Evolutionary conservation across 2,329 filamentous ascomycete genomes (phyloP).

Genomic region (Metarhizium brunneum): DNA sequence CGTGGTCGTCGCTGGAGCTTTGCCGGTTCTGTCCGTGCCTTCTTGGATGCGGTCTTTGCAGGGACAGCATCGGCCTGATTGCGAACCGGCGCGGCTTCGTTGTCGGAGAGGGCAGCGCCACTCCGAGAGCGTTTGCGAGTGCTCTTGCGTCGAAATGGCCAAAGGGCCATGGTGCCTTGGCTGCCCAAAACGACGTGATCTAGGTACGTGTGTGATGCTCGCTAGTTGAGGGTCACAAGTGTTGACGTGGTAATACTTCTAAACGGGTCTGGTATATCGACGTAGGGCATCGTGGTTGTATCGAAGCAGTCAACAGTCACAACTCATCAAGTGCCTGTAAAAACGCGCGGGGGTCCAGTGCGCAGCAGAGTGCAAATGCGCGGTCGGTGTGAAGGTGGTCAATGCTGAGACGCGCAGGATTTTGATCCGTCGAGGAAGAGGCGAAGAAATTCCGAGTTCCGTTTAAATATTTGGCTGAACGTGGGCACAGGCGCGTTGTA

Average conservation of each 20-base stretch:
- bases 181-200: not conserved
- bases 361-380: not conserved
- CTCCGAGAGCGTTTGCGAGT: constrained; percentile 50
- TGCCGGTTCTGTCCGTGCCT: constrained; percentile 35
- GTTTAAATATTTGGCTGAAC: not conserved
- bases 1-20: constrained; percentile 39
- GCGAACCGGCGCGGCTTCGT: constrained; percentile 33
- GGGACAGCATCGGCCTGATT: constrained; percentile 22
- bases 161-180: constrained; percentile 57
- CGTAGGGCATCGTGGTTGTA: constrained; percentile 6
- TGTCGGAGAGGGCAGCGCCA: constrained; percentile 44
- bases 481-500: not conserved
- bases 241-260: not conserved
- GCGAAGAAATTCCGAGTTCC: not conserved
- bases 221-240: constrained; percentile 1
- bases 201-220: not conserved
- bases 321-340: constrained; percentile 1
- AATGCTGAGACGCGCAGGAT: not conserved
- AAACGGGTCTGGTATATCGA: constrained; percentile 2
- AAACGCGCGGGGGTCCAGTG: not conserved
- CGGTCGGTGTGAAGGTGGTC: not conserved
- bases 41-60: constrained; percentile 19
- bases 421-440: not conserved
- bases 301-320: not conserved
- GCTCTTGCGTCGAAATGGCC: constrained; percentile 72